phyloP scores from a whole-genome alignment of 129 eudicot species.

The Helianthus annuus region DNA sequence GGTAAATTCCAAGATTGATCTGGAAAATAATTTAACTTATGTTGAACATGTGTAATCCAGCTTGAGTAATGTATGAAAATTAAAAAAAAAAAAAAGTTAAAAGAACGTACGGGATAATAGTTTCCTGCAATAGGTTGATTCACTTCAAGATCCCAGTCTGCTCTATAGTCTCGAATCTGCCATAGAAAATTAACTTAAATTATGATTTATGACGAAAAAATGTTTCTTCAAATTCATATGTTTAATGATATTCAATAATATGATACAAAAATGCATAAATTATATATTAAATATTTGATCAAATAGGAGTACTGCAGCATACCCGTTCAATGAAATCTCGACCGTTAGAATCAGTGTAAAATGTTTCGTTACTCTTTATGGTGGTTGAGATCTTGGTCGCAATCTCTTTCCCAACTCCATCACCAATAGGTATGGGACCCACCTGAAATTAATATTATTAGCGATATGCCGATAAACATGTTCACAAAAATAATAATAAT shows the following conservation, averaged over 20 bases:
- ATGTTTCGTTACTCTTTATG: slow-evolving; percentile 56
- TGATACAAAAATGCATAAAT: neutral
- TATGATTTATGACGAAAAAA: neutral
- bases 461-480: neutral
- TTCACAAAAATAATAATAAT: neutral
- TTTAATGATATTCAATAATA: neutral
- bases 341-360: slow-evolving; percentile 79
- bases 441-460: slow-evolving; percentile 46
- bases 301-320: slow-evolving; percentile 2
- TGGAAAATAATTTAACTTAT: slow-evolving; percentile 31
- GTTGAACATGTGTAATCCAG: slow-evolving; percentile 3
- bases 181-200: slow-evolving; percentile 12
- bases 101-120: slow-evolving; percentile 83
- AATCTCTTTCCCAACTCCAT: slow-evolving; percentile 73
- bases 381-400: slow-evolving; percentile 56
- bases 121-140: slow-evolving; percentile 92
- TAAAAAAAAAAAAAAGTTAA: neutral
- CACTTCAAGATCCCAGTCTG: slow-evolving; percentile 91
- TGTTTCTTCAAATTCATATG: neutral
- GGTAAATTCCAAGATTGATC: slow-evolving; percentile 90
- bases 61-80: neutral
- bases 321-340: slow-evolving; percentile 78
- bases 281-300: too few species aligned
- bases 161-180: slow-evolving; percentile 86
- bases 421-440: slow-evolving; percentile 82